These are phyloP conservation scores for Ganoderma meredithae DNA, from an alignment of 1,284 basidiomycete species.

Conservation along the genomic window DNA sequence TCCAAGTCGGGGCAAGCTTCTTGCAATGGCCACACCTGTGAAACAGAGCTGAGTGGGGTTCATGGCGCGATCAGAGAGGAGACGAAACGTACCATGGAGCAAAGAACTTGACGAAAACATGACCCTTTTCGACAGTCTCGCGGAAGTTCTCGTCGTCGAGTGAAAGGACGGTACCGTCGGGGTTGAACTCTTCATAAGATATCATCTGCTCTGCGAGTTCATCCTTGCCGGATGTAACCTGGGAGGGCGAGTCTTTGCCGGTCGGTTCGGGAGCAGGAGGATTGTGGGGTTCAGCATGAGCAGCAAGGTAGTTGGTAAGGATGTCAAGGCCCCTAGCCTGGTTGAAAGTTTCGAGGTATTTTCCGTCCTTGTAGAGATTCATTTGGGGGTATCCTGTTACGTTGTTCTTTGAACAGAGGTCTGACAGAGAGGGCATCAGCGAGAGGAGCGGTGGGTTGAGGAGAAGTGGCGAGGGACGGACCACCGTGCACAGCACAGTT, in stretches of 20 bases:
- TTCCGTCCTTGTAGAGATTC: constrained; percentile 77
- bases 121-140: constrained; percentile 59
- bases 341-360: constrained; percentile 64
- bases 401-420: constrained; percentile 77
- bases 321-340: constrained; percentile 58
- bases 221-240: constrained; percentile 9
- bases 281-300: constrained; percentile 45
- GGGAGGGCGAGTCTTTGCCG: neutral
- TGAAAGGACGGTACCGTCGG: constrained; percentile 65
- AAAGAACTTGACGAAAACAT: constrained; percentile 89
- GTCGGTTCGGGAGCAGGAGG: constrained; percentile 29
- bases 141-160: constrained; percentile 64
- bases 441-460: constrained; percentile 3
- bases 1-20: constrained; percentile 85
- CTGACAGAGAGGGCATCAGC: constrained; percentile 47
- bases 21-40: constrained; percentile 90
- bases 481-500: constrained; percentile 88
- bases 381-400: constrained; percentile 84
- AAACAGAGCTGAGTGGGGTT: neutral
- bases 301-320: constrained; percentile 58
- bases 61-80: too few relatives aligned
- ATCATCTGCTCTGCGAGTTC: constrained; percentile 18
- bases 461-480: constrained; percentile 46
- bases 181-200: constrained; percentile 52
- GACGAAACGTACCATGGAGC: constrained; percentile 76